These are phyloP conservation scores for Tuber melanosporum DNA, from an alignment of 495 filamentous ascomycete species.

Conservation along the genomic window DNA sequence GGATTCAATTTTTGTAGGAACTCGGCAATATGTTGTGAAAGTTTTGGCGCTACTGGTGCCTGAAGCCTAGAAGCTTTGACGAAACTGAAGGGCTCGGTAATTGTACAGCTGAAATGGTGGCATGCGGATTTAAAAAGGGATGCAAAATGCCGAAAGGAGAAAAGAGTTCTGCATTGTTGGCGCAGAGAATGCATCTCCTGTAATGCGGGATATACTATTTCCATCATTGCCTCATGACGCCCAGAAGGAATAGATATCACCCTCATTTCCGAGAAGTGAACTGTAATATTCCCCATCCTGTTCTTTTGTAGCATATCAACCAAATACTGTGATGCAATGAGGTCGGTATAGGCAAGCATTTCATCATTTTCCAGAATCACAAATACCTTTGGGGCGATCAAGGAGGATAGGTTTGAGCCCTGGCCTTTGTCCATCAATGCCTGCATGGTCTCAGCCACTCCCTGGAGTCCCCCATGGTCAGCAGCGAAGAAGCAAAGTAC, in stretches of 20 bases:
- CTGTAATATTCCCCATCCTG: slow-evolving; percentile 24
- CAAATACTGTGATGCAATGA: slow-evolving; percentile 34
- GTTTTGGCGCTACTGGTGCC: slow-evolving; percentile 19
- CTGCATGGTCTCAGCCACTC: slow-evolving; percentile 21
- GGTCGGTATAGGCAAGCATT: slow-evolving; percentile 10
- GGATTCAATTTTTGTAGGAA: slow-evolving; percentile 24
- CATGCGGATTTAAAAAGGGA: slow-evolving; percentile 27
- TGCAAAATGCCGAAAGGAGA: slow-evolving; percentile 28
- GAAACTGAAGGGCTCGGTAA: slow-evolving; percentile 33
- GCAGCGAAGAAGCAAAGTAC: slow-evolving; percentile 31
- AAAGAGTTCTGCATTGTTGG: slow-evolving; percentile 23
- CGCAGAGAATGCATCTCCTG: slow-evolving; percentile 17
- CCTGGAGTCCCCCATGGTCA: slow-evolving; percentile 30
- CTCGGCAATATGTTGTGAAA: slow-evolving; percentile 20
- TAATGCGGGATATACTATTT: slow-evolving; percentile 19
- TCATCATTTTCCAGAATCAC: neutral
- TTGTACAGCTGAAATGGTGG: slow-evolving; percentile 22
- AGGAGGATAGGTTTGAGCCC: slow-evolving; percentile 15
- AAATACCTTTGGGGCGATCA: slow-evolving; percentile 18
- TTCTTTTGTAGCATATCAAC: slow-evolving; percentile 29
- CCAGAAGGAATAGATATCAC: slow-evolving; percentile 25
- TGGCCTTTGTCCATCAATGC: slow-evolving; percentile 15
- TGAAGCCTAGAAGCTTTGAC: slow-evolving; percentile 28
- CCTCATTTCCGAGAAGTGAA: slow-evolving; percentile 27
- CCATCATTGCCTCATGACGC: slow-evolving; percentile 17